Evolutionary conservation across 1,139 yeast genomes (phyloP).

Genomic region (Pichia sp.): DNA sequence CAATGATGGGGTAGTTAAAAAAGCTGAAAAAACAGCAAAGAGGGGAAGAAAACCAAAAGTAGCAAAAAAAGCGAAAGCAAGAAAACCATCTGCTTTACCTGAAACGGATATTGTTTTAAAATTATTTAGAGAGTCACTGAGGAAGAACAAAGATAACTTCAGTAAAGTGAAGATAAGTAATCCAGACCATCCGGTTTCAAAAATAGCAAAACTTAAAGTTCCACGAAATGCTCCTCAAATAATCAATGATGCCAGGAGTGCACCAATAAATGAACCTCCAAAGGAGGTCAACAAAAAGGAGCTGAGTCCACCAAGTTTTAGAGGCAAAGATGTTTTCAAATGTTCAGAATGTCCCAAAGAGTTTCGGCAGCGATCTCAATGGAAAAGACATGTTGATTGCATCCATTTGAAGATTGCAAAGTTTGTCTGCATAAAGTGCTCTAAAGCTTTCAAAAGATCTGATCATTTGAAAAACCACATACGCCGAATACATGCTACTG

Average conservation of each 20-base stretch:
- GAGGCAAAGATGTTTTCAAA: conserved; percentile 8
- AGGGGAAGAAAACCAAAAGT: background rate
- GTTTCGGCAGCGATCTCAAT: conserved; percentile 24
- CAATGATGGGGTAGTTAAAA: background rate
- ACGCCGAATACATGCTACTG: conserved; percentile 20
- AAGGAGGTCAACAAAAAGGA: background rate
- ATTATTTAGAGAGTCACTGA: conserved; percentile 9
- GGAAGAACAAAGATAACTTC: conserved; percentile 5
- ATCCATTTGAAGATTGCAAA: conserved; percentile 26
- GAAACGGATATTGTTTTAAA: conserved; percentile 6
- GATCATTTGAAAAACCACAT: conserved; percentile 27
- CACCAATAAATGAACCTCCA: background rate
- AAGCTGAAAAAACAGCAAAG: background rate
- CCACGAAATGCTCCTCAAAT: background rate
- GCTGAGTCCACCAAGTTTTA: background rate
- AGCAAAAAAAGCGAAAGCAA: background rate
- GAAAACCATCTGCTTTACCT: background rate
- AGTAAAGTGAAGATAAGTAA: background rate
- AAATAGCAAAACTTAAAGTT: conserved; percentile 6
- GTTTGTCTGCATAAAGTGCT: conserved; percentile 21
- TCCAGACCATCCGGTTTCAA: background rate
- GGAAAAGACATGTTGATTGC: conserved; percentile 26
- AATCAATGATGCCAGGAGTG: background rate
- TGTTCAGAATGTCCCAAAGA: conserved; percentile 19
- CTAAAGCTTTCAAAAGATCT: conserved; percentile 24